Evolutionary conservation across 768 basidiomycete species (phyloP), one percentile per base, ranked within the genome.

Genomic region (Suillus spraguei): DNA sequence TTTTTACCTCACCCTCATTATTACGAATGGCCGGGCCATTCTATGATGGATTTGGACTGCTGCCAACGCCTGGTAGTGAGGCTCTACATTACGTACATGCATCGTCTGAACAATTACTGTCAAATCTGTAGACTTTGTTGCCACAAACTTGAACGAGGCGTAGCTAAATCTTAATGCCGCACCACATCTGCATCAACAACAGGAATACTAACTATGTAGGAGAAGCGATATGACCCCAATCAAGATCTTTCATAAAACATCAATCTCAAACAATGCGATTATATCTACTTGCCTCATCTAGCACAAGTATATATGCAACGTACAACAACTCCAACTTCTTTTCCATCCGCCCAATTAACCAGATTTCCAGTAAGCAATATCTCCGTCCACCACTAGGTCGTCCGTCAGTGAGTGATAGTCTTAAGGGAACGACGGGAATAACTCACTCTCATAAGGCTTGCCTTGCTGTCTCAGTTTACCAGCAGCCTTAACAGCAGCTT

Each of bases 391-490:
- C 92, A 94, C 92, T 92, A n/a, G n/a, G 59, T 5, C 42, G 7
- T 42, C 52, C 58, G 63, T 63, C 65, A 44, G 24, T 67, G 59
- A 14, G 64, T 44, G 63, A 54, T n/a, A 33, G 11, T 49, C 44
- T 20, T 38, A 59, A 39, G 38, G 36, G 46, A 16, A 38, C 33
- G n/a, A 24, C 16, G 16, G 6, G 52, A 56, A 47, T 13, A 5
- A 82, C 91, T 69, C 66, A 94, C 92, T 94, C 78, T 97, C 95
- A 74, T 96, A 99, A 3, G 95, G 92, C 76, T 98, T 98, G 67
- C 97, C 97, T 75, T 97, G 95, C 72, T 99, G 97, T 72, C 94
- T 82, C 61, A 95, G 83, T 80, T 96, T 97, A 38, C 97, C 97
- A 20, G 92, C 93, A 28, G 95, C 94, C 78, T 99, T 99, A 71